Percentiles rank a stretch among this genome's conserved stretches.
phyloP scores from a whole-genome alignment of 1,139 yeast genomes.

The Protomyces inouyei region DNA sequence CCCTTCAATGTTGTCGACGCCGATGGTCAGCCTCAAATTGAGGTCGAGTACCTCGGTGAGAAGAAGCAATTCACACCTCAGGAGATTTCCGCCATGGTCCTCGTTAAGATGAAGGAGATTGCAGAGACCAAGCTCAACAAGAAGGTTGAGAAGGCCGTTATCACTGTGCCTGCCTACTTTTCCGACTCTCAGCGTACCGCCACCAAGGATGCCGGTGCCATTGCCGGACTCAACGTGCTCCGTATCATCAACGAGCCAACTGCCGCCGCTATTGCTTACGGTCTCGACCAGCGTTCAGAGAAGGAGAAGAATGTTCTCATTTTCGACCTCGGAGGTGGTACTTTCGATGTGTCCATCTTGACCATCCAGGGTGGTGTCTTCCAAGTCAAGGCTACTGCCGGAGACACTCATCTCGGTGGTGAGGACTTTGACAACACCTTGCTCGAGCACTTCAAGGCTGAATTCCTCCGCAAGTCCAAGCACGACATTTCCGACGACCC shows the following conservation, averaged over 20 bases:
- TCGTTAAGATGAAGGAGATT: constrained; percentile 93
- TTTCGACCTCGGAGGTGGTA: constrained; percentile 97
- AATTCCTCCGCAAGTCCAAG: constrained; percentile 81
- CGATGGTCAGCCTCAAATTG: constrained; percentile 82
- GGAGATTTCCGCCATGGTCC: constrained; percentile 94
- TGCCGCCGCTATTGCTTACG: constrained; percentile 98
- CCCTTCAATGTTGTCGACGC: constrained; percentile 89
- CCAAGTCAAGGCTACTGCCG: constrained; percentile 96
- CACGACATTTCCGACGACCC: constrained; percentile 68
- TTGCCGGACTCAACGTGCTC: constrained; percentile 92
- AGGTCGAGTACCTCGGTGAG: constrained; percentile 92
- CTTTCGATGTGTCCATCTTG: constrained; percentile 90
- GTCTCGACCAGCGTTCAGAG: constrained; percentile 80
- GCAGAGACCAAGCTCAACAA: constrained; percentile 94
- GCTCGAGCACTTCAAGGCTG: constrained; percentile 71
- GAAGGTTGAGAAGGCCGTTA: constrained; percentile 90
- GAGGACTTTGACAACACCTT: constrained; percentile 85
- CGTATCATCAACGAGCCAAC: constrained; percentile 98
- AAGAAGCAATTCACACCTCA: constrained; percentile 93
- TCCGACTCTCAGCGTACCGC: constrained; percentile 98
- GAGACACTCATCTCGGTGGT: constrained; percentile 99
- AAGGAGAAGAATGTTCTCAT: constrained; percentile 82
- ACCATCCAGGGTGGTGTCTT: constrained; percentile 94
- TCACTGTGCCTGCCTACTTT: constrained; percentile 96
- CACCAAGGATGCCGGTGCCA: constrained; percentile 97